A percentile compares a stretch with the other conserved stretches of the same genome.
phyloP scores from a whole-genome alignment of 2,329 filamentous ascomycete genomes.

The Didymella lethalis region DNA sequence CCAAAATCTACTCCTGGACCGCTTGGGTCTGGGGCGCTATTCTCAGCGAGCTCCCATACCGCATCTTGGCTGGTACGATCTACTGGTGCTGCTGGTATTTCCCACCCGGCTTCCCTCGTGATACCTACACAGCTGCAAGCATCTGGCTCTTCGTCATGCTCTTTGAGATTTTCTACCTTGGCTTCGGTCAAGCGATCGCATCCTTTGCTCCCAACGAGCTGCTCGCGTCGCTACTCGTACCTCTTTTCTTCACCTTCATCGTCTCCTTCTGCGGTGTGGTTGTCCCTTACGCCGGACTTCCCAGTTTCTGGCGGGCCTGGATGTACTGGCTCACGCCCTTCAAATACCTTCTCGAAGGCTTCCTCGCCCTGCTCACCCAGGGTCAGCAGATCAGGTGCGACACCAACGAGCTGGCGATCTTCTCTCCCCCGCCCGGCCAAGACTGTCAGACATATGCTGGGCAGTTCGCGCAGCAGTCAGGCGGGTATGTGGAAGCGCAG shows the following conservation, averaged over 20 bases:
- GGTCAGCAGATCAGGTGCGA: conserved; percentile 64
- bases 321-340: conserved; percentile 68
- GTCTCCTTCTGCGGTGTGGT: conserved; percentile 78
- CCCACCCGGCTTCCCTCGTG: conserved; percentile 61
- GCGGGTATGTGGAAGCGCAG: conserved; percentile 68
- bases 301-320: conserved; percentile 68
- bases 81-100: conserved; percentile 66
- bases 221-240: conserved; percentile 71
- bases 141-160: conserved; percentile 70
- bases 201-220: conserved; percentile 71
- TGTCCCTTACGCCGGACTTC: conserved; percentile 70
- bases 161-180: conserved; percentile 71
- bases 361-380: conserved; percentile 65
- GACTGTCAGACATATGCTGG: conserved; percentile 68
- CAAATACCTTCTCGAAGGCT: conserved; percentile 70
- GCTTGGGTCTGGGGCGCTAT: conserved; percentile 73
- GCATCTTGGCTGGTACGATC: conserved; percentile 68
- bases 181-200: conserved; percentile 73
- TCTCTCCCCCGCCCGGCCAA: conserved; percentile 65
- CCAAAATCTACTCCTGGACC: conserved; percentile 81
- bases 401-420: conserved; percentile 65
- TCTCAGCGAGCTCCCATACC: conserved; percentile 74
- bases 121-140: conserved; percentile 67
- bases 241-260: conserved; percentile 73
- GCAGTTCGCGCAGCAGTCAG: conserved; percentile 60